Evolutionary conservation across 1,139 yeast genomes (phyloP).

Genomic region (Yamadazyma aaseri): DNA sequence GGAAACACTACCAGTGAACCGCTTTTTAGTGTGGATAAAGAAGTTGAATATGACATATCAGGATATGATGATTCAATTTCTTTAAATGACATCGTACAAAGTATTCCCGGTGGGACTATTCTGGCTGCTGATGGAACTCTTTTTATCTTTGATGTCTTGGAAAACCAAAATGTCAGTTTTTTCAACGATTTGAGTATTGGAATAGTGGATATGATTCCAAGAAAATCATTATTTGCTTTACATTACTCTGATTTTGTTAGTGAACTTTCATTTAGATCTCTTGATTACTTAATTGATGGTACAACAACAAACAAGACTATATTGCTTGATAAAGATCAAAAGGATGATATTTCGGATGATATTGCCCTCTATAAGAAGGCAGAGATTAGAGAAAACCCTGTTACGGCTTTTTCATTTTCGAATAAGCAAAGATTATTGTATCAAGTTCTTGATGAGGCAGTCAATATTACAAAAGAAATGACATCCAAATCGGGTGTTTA

Average conservation of each 20-base stretch:
- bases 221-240: conserved; percentile 71
- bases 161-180: conserved; percentile 23
- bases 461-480: conserved; percentile 26
- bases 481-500: conserved; percentile 10
- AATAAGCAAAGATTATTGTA: conserved; percentile 50
- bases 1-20: conserved; percentile 26
- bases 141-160: conserved; percentile 49
- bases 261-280: conserved; percentile 65
- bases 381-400: neutral
- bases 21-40: conserved; percentile 12
- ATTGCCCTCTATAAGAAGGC: neutral
- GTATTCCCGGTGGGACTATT: conserved; percentile 28
- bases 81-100: conserved; percentile 17
- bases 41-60: conserved; percentile 2
- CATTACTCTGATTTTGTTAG: conserved; percentile 65
- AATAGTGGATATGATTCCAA: conserved; percentile 54
- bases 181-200: conserved; percentile 28
- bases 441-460: conserved; percentile 60
- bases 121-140: conserved; percentile 57
- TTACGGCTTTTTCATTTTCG: conserved; percentile 23
- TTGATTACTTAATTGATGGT: conserved; percentile 58
- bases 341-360: conserved; percentile 37
- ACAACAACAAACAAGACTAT: conserved; percentile 51
- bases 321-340: conserved; percentile 46
- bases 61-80: conserved; percentile 10